phyloP scores from a whole-genome alignment of 495 filamentous ascomycete genomes.

The Penicillium fimorum region DNA sequence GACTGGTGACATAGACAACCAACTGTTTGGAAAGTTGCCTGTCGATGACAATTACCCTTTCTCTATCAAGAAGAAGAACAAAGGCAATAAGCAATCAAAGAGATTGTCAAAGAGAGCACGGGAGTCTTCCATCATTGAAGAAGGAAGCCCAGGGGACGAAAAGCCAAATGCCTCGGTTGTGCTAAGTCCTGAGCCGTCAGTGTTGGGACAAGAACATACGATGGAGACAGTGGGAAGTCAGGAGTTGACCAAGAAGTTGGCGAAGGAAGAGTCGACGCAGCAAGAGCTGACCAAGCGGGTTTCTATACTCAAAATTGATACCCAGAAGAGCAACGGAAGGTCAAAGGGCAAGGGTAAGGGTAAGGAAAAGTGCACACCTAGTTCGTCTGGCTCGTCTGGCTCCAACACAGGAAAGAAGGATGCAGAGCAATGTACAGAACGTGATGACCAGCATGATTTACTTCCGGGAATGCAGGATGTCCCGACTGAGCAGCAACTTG shows the following conservation, averaged over 20 bases:
- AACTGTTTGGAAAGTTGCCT: constrained; percentile 1
- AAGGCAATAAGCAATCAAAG: not conserved
- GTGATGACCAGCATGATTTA: not conserved
- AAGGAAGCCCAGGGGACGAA: not conserved
- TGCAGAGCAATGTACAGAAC: not conserved
- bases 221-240: not conserved
- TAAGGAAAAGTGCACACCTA: not conserved
- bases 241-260: not conserved
- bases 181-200: not conserved
- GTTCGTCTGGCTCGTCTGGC: not conserved
- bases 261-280: not conserved
- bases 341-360: not conserved
- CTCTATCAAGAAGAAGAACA: not conserved
- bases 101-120: not conserved
- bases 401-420: not conserved
- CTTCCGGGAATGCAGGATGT: not conserved
- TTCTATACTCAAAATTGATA: not conserved
- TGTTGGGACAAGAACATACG: not conserved
- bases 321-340: not conserved
- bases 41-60: not conserved
- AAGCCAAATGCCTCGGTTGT: not conserved
- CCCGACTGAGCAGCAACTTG: not conserved
- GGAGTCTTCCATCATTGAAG: not conserved
- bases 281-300: not conserved
- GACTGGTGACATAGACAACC: not conserved